These are phyloP conservation scores for Ophiostoma sp. DNA, from an alignment of 2,329 filamentous ascomycete species.

Conservation along the genomic window DNA sequence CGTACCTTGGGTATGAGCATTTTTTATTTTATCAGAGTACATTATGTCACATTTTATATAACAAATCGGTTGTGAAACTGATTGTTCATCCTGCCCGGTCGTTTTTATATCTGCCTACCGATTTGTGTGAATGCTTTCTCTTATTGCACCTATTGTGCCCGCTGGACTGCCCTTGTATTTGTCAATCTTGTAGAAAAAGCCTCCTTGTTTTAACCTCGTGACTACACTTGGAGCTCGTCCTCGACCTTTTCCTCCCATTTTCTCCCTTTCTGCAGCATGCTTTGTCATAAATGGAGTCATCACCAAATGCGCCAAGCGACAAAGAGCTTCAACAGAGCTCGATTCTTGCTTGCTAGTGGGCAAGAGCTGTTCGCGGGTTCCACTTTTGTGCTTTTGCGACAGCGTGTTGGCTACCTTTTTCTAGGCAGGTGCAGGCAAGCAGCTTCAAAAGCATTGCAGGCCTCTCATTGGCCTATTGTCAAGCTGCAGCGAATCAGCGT, in stretches of 20 bases:
- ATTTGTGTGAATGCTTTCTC: neutral
- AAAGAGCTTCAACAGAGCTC: neutral
- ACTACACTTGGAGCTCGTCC: neutral
- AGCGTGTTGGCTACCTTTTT: neutral
- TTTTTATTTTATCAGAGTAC: conserved; percentile 19
- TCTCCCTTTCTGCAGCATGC: neutral
- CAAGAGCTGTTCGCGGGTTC: conserved; percentile 1
- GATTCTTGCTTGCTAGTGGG: neutral
- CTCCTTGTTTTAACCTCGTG: neutral
- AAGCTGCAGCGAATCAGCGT: conserved; percentile 18
- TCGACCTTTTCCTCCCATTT: neutral
- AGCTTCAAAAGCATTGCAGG: neutral
- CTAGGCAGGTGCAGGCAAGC: conserved; percentile 20
- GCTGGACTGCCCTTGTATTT: neutral
- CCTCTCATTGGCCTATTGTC: conserved; percentile 12
- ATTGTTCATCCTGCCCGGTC: neutral
- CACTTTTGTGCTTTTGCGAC: conserved; percentile 13
- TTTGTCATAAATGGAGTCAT: neutral
- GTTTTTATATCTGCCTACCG: neutral
- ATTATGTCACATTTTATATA: conserved; percentile 17
- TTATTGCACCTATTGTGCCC: neutral
- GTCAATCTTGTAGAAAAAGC: neutral
- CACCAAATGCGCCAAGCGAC: neutral
- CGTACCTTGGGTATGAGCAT: conserved; percentile 24
- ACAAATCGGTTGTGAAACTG: neutral